These are phyloP conservation scores for Diospyros lotus DNA, from an alignment of 148 eudicot genomes.

Conservation along the genomic window DNA sequence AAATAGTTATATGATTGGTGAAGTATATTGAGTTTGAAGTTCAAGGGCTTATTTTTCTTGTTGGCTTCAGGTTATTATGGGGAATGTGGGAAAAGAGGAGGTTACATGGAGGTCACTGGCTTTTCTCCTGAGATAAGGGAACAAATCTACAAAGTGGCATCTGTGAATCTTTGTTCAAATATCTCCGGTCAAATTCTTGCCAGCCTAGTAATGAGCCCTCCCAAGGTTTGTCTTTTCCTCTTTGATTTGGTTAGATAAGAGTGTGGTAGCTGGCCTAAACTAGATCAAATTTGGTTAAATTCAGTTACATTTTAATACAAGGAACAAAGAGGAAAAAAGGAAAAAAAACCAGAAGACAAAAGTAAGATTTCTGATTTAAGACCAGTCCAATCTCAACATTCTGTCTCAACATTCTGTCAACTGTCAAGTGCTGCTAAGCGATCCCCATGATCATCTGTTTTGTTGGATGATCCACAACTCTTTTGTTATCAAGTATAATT, in stretches of 20 bases:
- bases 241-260: background rate
- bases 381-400: background rate
- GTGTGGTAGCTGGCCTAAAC: background rate
- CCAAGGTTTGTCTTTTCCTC: conserved; percentile 52
- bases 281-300: background rate
- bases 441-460: background rate
- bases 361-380: conserved; percentile 10
- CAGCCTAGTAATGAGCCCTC: conserved; percentile 92
- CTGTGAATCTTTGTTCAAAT: conserved; percentile 87
- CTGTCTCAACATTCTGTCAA: background rate
- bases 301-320: background rate
- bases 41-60: conserved; percentile 5
- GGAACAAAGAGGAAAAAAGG: background rate
- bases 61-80: conserved; percentile 73
- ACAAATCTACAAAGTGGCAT: conserved; percentile 90
- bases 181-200: conserved; percentile 93
- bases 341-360: background rate
- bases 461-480: background rate
- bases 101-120: conserved; percentile 97
- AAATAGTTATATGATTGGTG: background rate
- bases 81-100: conserved; percentile 97
- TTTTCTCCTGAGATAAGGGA: conserved; percentile 78
- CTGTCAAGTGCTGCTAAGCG: background rate
- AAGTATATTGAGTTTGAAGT: conserved; percentile 5
- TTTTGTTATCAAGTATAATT: background rate